Conservation (phyloP, 148 eudicot species). For the Chenopodium formosanum region DNA sequence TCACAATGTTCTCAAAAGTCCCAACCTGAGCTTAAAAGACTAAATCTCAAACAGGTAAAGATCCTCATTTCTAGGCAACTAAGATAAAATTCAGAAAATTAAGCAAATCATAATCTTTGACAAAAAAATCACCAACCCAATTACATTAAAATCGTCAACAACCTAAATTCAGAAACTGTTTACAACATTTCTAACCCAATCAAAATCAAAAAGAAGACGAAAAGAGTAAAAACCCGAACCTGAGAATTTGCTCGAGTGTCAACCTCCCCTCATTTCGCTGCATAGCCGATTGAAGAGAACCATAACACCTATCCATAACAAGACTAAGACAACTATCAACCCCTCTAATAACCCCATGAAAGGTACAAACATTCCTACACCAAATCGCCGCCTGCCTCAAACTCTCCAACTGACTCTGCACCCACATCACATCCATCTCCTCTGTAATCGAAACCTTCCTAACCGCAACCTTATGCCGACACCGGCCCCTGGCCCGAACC, state of each 20-base stretch:
- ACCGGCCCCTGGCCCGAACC: constrained; percentile 31
- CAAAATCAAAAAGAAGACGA: not conserved
- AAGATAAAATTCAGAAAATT: not conserved
- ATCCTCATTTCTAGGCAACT: not conserved
- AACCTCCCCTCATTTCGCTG: constrained; percentile 76
- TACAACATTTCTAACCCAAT: not conserved
- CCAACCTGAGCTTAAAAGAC: not conserved
- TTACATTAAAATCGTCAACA: not conserved
- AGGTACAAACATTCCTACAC: constrained; percentile 88
- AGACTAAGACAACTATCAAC: constrained; percentile 52
- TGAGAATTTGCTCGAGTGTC: constrained; percentile 93
- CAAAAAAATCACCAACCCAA: not conserved
- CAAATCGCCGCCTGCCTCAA: constrained; percentile 77
- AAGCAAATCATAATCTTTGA: not conserved
- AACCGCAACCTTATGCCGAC: constrained; percentile 78
- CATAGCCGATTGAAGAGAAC: constrained; percentile 85
- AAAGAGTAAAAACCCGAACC: constrained; percentile 37
- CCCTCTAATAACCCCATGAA: constrained; percentile 59
- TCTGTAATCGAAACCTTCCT: constrained; percentile 66
- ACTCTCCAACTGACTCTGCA: constrained; percentile 65
- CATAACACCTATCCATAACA: constrained; percentile 78
- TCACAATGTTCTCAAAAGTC: no score
- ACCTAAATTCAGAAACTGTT: not conserved
- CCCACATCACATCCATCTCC: constrained; percentile 75
- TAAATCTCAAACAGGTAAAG: not conserved